Evolutionary conservation across 2,329 filamentous ascomycete species (phyloP).

Genomic region (Chaetomium globosum): DNA sequence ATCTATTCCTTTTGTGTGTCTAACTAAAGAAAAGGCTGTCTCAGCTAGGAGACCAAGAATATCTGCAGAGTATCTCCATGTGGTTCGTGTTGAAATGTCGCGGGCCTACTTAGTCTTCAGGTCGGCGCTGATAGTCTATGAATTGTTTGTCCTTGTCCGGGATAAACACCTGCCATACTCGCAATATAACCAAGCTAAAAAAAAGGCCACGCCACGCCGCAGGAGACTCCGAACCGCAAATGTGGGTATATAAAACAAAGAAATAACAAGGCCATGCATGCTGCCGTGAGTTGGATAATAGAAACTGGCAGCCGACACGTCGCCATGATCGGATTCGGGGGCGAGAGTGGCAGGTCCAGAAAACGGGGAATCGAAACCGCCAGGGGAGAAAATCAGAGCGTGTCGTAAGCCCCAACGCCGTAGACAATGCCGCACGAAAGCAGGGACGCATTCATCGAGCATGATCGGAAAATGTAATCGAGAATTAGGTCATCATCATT

Average conservation of each 20-base stretch:
- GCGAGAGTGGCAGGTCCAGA: conserved; percentile 2
- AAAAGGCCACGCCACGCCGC: conserved; percentile 34
- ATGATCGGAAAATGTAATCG: conserved; percentile 38
- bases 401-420: conserved; percentile 39
- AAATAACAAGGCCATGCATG: conserved; percentile 40
- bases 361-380: conserved; percentile 28
- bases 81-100: conserved; percentile 29
- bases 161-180: neutral
- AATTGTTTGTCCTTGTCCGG: neutral
- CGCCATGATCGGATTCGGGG: neutral
- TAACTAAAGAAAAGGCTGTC: conserved; percentile 32
- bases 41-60: conserved; percentile 30
- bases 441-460: conserved; percentile 39
- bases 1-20: conserved; percentile 16
- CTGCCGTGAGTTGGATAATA: conserved; percentile 38
- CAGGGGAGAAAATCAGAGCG: conserved; percentile 33
- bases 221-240: conserved; percentile 42
- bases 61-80: conserved; percentile 30
- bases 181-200: conserved; percentile 35
- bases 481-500: conserved; percentile 36
- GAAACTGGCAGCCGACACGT: neutral
- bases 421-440: conserved; percentile 37
- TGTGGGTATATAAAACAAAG: conserved; percentile 48
- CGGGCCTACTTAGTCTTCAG: conserved; percentile 12
- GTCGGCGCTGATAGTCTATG: conserved; percentile 20